Percentiles rank a stretch among this genome's conserved stretches.
Conservation (phyloP, 495 filamentous ascomycete genomes). For the Aspergillus ellipticus region DNA sequence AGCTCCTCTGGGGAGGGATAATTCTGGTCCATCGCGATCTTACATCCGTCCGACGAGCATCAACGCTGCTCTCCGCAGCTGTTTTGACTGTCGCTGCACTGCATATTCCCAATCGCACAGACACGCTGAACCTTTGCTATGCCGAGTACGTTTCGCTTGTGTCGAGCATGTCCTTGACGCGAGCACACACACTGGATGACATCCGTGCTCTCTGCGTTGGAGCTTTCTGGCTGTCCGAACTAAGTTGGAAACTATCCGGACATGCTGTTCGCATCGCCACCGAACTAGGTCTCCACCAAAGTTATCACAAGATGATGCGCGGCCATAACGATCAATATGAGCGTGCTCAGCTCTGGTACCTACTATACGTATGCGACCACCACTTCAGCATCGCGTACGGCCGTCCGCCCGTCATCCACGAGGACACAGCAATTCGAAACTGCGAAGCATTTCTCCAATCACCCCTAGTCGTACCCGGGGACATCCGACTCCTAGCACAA, state of each 20-base stretch:
- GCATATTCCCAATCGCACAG: slow-evolving; percentile 48
- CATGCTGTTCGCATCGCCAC: slow-evolving; percentile 54
- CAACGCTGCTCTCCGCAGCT: slow-evolving; percentile 47
- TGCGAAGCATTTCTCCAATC: not conserved
- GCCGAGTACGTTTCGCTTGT: slow-evolving; percentile 50
- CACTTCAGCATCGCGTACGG: slow-evolving; percentile 55
- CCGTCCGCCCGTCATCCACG: slow-evolving; percentile 51
- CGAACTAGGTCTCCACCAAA: slow-evolving; percentile 49
- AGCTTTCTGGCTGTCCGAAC: slow-evolving; percentile 51
- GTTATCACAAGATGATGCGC: slow-evolving; percentile 46
- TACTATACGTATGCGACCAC: slow-evolving; percentile 55
- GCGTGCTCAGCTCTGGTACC: slow-evolving; percentile 47
- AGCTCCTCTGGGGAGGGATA: slow-evolving; percentile 55
- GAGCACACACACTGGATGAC: slow-evolving; percentile 48
- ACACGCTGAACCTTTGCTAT: slow-evolving; percentile 49
- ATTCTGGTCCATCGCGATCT: slow-evolving; percentile 49
- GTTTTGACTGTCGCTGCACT: slow-evolving; percentile 52
- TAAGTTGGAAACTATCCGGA: slow-evolving; percentile 53
- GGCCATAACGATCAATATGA: slow-evolving; percentile 47
- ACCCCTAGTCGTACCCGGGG: slow-evolving; percentile 28
- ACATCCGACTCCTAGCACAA: slow-evolving; percentile 53
- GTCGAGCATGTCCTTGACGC: slow-evolving; percentile 49
- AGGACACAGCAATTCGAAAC: slow-evolving; percentile 29
- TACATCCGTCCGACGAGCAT: slow-evolving; percentile 46
- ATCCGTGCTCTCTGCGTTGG: slow-evolving; percentile 50